Conservation (phyloP, 169 alveolate species). For the Plasmodium knowlesi region DNA sequence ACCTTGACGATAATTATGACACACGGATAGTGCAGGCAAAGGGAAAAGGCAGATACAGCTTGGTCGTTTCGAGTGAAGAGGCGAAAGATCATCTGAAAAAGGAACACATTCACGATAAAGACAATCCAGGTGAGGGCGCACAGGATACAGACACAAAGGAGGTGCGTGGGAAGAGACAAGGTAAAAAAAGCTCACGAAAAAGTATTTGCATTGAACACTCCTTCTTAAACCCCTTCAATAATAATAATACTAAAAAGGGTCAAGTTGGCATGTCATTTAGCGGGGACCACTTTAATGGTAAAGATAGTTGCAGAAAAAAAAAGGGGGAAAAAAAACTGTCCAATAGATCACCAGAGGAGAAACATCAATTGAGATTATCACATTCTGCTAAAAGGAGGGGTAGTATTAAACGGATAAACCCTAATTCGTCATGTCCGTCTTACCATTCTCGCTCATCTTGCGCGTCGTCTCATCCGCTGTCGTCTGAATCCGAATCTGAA, state of each 20-base stretch:
- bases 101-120: neutral
- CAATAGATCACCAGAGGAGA: neutral
- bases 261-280: neutral
- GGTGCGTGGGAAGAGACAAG: neutral
- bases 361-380: neutral
- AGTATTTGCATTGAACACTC: constrained; percentile 70
- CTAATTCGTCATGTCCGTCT: constrained; percentile 2
- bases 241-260: constrained; percentile 6
- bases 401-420: neutral
- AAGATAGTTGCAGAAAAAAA: neutral
- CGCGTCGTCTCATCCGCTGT: constrained; percentile 1
- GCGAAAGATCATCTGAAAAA: neutral
- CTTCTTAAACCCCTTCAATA: constrained; percentile 64
- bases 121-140: neutral
- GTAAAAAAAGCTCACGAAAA: constrained; percentile 35
- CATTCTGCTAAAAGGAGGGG: neutral
- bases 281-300: neutral
- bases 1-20: neutral
- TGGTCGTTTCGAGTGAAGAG: neutral
- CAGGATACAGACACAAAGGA: neutral
- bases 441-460: neutral
- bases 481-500: constrained; percentile 2
- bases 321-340: neutral
- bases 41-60: neutral
- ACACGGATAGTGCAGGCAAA: neutral